Percentiles rank a stretch among this genome's conserved stretches.
Evolutionary conservation across 768 basidiomycete genomes (phyloP).

Genomic region (Amanita pseudoporphyria): DNA sequence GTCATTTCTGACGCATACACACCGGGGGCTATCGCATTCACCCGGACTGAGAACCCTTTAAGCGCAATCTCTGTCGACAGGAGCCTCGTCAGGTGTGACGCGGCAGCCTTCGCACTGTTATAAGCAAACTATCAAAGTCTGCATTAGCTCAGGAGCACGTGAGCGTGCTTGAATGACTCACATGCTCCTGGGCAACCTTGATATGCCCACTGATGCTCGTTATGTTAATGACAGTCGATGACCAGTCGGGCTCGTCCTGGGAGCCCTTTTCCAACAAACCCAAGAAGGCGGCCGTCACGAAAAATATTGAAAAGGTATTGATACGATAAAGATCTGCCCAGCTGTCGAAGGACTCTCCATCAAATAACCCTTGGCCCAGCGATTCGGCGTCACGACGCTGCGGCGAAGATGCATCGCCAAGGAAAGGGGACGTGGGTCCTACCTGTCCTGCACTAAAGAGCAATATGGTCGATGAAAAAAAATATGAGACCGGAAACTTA

Average conservation of each 20-base stretch:
- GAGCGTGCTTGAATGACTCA: conserved; percentile 23
- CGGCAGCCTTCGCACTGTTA: conserved; percentile 74
- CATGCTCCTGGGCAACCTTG: conserved; percentile 69
- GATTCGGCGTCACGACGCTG: conserved; percentile 56
- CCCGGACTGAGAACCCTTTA: conserved; percentile 57
- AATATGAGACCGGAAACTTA: conserved; percentile 21
- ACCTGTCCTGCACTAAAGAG: conserved; percentile 58
- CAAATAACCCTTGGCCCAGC: conserved; percentile 60
- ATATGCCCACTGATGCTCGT: conserved; percentile 68
- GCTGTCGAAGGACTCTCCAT: conserved; percentile 49
- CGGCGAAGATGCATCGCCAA: conserved; percentile 44
- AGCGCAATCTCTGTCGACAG: conserved; percentile 68
- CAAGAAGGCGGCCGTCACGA: conserved; percentile 67
- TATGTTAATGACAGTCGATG: conserved; percentile 64
- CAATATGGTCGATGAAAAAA: background rate
- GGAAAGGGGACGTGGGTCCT: conserved; percentile 53
- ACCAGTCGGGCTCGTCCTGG: conserved; percentile 44
- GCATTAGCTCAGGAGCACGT: background rate
- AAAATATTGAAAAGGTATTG: conserved; percentile 73
- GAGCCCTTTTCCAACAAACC: conserved; percentile 68
- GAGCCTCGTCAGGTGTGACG: conserved; percentile 68
- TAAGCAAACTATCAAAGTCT: conserved; percentile 55
- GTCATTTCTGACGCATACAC: conserved; percentile 77
- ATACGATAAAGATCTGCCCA: conserved; percentile 57
- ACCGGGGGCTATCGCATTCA: conserved; percentile 69